phyloP scores from a whole-genome alignment of 345 rosid species.

The Arabis alpina region DNA sequence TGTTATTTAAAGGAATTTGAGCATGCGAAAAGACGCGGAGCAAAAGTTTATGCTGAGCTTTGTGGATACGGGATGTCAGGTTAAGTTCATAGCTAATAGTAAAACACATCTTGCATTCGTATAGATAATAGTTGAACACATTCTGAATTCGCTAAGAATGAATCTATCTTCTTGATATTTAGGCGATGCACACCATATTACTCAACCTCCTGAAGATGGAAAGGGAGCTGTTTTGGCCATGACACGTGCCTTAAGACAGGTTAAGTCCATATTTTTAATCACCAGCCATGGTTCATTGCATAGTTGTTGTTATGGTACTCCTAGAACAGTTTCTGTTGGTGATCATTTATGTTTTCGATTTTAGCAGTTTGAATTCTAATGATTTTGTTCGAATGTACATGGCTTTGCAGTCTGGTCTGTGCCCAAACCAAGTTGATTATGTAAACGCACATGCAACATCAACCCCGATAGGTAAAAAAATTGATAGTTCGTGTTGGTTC shows the following conservation, averaged over 20 bases:
- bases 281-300: neutral
- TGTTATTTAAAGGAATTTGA: constrained; percentile 63
- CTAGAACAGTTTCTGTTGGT: constrained; percentile 20
- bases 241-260: constrained; percentile 82
- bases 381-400: constrained; percentile 31
- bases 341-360: neutral
- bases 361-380: constrained; percentile 27
- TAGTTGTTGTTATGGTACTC: neutral
- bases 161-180: constrained; percentile 25
- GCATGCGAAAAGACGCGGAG: constrained; percentile 90
- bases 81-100: constrained; percentile 33
- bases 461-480: constrained; percentile 75
- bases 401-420: constrained; percentile 72
- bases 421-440: constrained; percentile 79
- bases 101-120: neutral
- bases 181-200: constrained; percentile 97
- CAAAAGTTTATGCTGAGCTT: constrained; percentile 88
- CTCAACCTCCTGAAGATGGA: constrained; percentile 90
- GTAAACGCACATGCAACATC: constrained; percentile 97
- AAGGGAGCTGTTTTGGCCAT: constrained; percentile 92
- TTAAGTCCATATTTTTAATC: constrained; percentile 20
- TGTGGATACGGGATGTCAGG: constrained; percentile 99
- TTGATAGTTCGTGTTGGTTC: constrained; percentile 30
- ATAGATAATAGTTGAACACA: constrained; percentile 9
- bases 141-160: constrained; percentile 14